phyloP scores from a whole-genome alignment of 495 filamentous ascomycete species.

The Penicillium antarcticum region DNA sequence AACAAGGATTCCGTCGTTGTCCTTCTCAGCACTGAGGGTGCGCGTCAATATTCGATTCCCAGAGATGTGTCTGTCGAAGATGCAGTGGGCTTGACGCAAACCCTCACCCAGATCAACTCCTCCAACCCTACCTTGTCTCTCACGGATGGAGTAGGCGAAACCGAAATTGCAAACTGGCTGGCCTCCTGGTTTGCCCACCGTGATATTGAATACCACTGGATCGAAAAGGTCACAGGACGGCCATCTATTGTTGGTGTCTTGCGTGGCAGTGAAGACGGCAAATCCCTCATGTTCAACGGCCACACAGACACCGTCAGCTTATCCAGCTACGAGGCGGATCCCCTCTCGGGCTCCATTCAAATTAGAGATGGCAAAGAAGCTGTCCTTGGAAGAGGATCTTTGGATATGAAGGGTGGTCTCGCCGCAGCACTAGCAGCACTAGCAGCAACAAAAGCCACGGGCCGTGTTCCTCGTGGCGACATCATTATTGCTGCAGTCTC shows the following conservation, averaged over 20 bases:
- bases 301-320: conserved; percentile 48
- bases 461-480: conserved; percentile 30
- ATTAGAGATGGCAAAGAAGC: conserved; percentile 30
- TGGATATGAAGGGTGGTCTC: conserved; percentile 49
- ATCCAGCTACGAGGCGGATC: conserved; percentile 38
- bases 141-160: conserved; percentile 37
- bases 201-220: conserved; percentile 41
- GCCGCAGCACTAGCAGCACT: conserved; percentile 39
- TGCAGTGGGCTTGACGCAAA: conserved; percentile 33
- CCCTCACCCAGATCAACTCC: conserved; percentile 41
- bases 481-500: conserved; percentile 47
- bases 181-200: conserved; percentile 44
- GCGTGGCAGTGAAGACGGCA: conserved; percentile 38
- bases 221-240: conserved; percentile 37
- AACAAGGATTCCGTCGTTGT: conserved; percentile 50
- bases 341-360: conserved; percentile 33
- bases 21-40: conserved; percentile 48
- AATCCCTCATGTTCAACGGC: conserved; percentile 48
- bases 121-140: conserved; percentile 41
- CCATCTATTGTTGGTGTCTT: conserved; percentile 47
- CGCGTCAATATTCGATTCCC: conserved; percentile 33
- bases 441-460: conserved; percentile 24
- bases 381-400: conserved; percentile 39
- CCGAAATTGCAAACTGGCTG: conserved; percentile 37
- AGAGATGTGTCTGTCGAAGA: conserved; percentile 32